These are phyloP conservation scores for Vitis hybrid DNA, from an alignment of 177 flowering plant genomes.

Conservation along the genomic window DNA sequence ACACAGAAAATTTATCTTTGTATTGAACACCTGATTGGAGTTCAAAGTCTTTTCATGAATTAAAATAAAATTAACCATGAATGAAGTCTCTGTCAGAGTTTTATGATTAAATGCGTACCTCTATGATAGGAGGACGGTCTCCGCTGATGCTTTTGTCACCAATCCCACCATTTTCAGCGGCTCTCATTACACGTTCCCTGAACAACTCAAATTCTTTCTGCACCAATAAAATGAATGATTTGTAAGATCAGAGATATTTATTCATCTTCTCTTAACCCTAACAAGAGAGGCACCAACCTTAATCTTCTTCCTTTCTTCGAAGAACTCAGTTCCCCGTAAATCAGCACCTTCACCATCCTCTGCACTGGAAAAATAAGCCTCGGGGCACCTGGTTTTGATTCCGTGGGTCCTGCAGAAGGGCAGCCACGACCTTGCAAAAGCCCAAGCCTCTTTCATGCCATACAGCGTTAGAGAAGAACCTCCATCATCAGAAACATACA, in stretches of 20 bases:
- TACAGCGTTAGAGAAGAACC: constrained; percentile 37
- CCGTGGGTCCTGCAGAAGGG: constrained; percentile 52
- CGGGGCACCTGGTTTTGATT: constrained; percentile 39
- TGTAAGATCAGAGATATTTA: not conserved
- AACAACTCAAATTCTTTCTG: constrained; percentile 39
- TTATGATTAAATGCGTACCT: constrained; percentile 13
- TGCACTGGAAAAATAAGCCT: constrained; percentile 36
- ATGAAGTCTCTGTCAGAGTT: too few species aligned
- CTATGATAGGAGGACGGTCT: constrained; percentile 18
- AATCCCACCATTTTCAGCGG: constrained; percentile 1
- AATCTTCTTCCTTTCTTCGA: constrained; percentile 21
- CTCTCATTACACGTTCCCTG: constrained; percentile 25
- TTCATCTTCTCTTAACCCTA: not conserved
- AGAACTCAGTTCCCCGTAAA: constrained; percentile 15
- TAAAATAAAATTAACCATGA: not conserved
- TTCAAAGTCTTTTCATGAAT: not conserved
- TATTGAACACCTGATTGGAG: too few species aligned
- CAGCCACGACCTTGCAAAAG: constrained; percentile 51
- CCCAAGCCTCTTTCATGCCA: constrained; percentile 36
- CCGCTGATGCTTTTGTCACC: not conserved
- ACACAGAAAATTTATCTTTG: too few species aligned
- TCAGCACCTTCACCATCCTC: constrained; percentile 3
- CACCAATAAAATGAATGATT: constrained; percentile 7
- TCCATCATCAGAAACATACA: constrained; percentile 63
- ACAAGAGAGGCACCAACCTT: constrained; percentile 21